A percentile compares a stretch with the other conserved stretches of the same genome.
Evolutionary conservation across 768 basidiomycete species (phyloP).

Genomic region (Tricholoma bakamatsutake): DNA sequence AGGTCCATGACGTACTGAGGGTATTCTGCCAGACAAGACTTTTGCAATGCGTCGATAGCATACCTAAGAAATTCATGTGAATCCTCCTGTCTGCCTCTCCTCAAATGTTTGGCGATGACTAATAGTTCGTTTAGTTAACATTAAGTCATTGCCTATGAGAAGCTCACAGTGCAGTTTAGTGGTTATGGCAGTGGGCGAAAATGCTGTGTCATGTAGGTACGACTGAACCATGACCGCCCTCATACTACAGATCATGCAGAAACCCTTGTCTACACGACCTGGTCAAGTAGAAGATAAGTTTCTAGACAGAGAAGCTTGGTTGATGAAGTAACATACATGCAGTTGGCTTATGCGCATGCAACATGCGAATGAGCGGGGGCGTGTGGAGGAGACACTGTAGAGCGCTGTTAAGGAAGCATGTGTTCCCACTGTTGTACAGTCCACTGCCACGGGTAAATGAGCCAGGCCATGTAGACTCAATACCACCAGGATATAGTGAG

Average conservation of each 20-base stretch:
- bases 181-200: conserved; percentile 62
- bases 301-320: neutral
- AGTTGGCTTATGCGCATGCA: conserved; percentile 46
- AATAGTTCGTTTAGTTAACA: neutral
- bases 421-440: conserved; percentile 84
- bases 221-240: conserved; percentile 50
- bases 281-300: conserved; percentile 3
- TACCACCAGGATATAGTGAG: conserved; percentile 44
- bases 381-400: conserved; percentile 93
- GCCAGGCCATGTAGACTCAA: conserved; percentile 62
- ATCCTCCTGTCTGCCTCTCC: conserved; percentile 91
- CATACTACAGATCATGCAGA: conserved; percentile 80
- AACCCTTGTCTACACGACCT: conserved; percentile 44
- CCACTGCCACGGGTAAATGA: conserved; percentile 49
- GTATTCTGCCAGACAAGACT: conserved; percentile 67
- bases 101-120: conserved; percentile 92
- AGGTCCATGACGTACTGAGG: conserved; percentile 49
- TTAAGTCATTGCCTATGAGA: neutral
- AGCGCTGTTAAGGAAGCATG: conserved; percentile 94
- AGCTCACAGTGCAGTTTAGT: conserved; percentile 63
- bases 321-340: conserved; percentile 48
- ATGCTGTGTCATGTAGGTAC: conserved; percentile 40
- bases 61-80: conserved; percentile 97
- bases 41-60: conserved; percentile 87
- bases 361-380: conserved; percentile 68